Conservation (phyloP, 2,329 filamentous ascomycete species). For the Cercospora janseana region DNA sequence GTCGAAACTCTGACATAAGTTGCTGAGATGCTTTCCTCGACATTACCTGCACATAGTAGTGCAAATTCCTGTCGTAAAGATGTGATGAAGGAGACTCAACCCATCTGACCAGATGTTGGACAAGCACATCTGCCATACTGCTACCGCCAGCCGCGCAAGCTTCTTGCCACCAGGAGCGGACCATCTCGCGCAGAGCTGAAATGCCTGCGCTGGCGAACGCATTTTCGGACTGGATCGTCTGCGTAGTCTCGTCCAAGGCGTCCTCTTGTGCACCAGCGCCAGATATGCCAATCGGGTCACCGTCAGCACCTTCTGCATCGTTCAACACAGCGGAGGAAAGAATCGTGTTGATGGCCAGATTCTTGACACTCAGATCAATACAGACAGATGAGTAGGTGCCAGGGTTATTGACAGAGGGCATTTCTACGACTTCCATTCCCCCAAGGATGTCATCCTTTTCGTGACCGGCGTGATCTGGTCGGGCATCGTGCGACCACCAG, state of each 20-base stretch:
- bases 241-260: conserved; percentile 59
- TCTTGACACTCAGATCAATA: conserved; percentile 89
- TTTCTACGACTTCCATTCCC: conserved; percentile 75
- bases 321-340: conserved; percentile 95
- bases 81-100: conserved; percentile 90
- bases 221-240: conserved; percentile 77
- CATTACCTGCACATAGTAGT: conserved; percentile 99
- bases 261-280: conserved; percentile 64
- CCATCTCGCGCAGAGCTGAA: conserved; percentile 91
- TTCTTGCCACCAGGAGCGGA: conserved; percentile 97
- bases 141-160: conserved; percentile 69
- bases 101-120: conserved; percentile 96
- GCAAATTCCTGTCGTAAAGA: conserved; percentile 88
- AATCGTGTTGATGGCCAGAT: conserved; percentile 96
- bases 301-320: conserved; percentile 75
- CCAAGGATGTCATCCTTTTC: conserved; percentile 87
- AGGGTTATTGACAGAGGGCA: conserved; percentile 90
- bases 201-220: conserved; percentile 92
- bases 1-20: conserved; percentile 92
- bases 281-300: conserved; percentile 80
- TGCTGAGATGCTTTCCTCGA: conserved; percentile 95
- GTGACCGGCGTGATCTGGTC: conserved; percentile 92
- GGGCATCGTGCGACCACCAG: conserved; percentile 89
- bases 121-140: conserved; percentile 94
- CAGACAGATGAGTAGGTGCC: conserved; percentile 95